Base-by-base conservation (phyloP, 1,139 yeast species). In the Diutina ranongensis region DNA sequence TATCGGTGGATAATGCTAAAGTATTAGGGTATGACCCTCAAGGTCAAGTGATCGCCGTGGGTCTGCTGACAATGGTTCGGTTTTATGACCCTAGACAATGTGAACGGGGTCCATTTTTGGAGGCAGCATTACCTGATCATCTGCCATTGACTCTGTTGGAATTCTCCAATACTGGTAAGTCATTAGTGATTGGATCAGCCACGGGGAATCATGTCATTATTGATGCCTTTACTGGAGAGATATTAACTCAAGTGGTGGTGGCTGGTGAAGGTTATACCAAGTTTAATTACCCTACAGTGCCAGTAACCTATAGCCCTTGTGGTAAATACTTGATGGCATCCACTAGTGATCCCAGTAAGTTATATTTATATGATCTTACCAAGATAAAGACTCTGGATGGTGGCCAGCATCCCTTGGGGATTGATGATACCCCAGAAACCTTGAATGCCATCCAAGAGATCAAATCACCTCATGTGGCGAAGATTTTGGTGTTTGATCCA, bases 101-200 rank as follows among this genome's bases (percentile, higher is more conserved):
- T 55, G 83, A 79, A 45, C 68, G 72, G 44, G 76, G 61, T 60
- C 58, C 88, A 71, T 54, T 85, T 71, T 57, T 65, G 63, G 46
- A 63, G 59, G 44, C 70, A 62, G 50, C 63, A 56, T 49, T 67
- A 3, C 49, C 53, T 5, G 35, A 51, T 4, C 52, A 64, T 42
- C 55, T 66, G 49, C 28, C 2, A 5, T 10, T 41, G 85, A 72
- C 73, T 36, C 82, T 80, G 53, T 50, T 88, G 32, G 95, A 88
- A 59, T 87, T 89, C 59, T 78, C 95, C 22, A 88, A 88, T 57
- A 83, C 83, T 56, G 94, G 94, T 28, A 83, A 80, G 56, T 67
- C 69, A 50, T 55, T 92, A n/a, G 63, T 87, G n/a, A 62, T 88
- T 2, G 76, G 80, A 2, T 81, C 94, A 2, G 61, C 74, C 48